Evolutionary conservation across 768 basidiomycete species (phyloP), one percentile per base, ranked within the genome.

Genomic region (Lanmaoa rubissima): DNA sequence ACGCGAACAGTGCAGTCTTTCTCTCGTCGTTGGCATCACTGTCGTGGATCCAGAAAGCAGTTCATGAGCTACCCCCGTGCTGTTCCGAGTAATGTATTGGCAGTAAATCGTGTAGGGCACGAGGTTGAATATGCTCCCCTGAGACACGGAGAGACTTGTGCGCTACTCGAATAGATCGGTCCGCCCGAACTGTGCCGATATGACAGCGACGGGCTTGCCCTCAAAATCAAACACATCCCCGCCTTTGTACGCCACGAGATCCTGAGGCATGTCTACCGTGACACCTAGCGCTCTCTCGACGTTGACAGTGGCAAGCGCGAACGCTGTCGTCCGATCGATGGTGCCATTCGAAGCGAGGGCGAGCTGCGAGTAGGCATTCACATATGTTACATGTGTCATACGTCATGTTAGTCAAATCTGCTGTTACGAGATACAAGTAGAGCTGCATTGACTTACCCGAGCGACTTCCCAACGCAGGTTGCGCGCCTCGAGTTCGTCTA

Each of bases 211-310:
- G 2, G 75, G 74, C 51, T 78, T 78, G 32, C 74, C 73, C 46
- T 66, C 66, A 42, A 76, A 74, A 31, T 71, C 73, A 9, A 76
- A 65, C 26, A 70, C 54, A 17, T 74, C 72, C 4, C 76, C 74
- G 0, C 76, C 73, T 36, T 56, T 64, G 13, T 74, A 76, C 1
- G 76, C 78, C 5, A 79, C 67, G 35, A 75, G 73, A 51, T 76
- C 73, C 31, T 70, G 69, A n/a, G 74, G 67, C 51, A 60, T 66
- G 4, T 59, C 39, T 9, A 48, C 49, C 5, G 53, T 36, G 4
- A 79, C 65, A 1, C 78, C 78, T 3, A 81, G 67, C 16, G 79
- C 64, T 44, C 66, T 73, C 64, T 81, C 77, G 19, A 81, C 65
- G 54, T 78, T 81, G 24, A 67, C 68, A 1, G 74, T 75, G 31